phyloP scores from a whole-genome alignment of 192 early-diverging fungal species.

The Coemansia sp. region DNA sequence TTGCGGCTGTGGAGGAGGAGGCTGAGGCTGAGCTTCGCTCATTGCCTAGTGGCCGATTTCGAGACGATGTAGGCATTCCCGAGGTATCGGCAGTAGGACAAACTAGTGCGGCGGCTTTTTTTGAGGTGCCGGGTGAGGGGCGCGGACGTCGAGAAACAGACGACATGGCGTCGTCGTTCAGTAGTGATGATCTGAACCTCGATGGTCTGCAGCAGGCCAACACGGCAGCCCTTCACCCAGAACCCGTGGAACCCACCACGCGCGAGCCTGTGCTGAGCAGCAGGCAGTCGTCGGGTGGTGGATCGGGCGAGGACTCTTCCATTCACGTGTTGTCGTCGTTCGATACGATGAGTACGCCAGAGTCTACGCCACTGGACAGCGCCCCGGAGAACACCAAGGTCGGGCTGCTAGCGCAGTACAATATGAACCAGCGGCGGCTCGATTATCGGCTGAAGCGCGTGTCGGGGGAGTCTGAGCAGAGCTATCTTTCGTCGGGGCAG shows the following conservation, averaged over 20 bases:
- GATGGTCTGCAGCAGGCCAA: constrained; percentile 31
- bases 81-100: constrained; percentile 1
- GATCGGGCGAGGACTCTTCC: constrained; percentile 37
- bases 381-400: constrained; percentile 35
- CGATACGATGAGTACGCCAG: constrained; percentile 39
- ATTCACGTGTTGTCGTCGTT: constrained; percentile 42
- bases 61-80: background rate
- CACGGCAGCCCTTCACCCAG: constrained; percentile 34
- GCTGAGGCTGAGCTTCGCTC: background rate
- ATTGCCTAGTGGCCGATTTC: background rate
- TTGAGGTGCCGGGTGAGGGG: constrained; percentile 46
- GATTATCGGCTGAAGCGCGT: constrained; percentile 19
- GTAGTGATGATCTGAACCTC: constrained; percentile 24
- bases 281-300: constrained; percentile 19
- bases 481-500: constrained; percentile 15
- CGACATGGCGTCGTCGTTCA: constrained; percentile 18
- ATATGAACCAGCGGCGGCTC: constrained; percentile 23
- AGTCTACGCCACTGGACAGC: constrained; percentile 38
- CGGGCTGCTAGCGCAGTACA: constrained; percentile 46
- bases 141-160: constrained; percentile 17
- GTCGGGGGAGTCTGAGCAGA: constrained; percentile 18
- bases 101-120: constrained; percentile 32
- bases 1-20: constrained; percentile 5
- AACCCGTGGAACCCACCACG: background rate
- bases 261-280: background rate